phyloP scores from a whole-genome alignment of 768 basidiomycete genomes.

The Russula vinacea region DNA sequence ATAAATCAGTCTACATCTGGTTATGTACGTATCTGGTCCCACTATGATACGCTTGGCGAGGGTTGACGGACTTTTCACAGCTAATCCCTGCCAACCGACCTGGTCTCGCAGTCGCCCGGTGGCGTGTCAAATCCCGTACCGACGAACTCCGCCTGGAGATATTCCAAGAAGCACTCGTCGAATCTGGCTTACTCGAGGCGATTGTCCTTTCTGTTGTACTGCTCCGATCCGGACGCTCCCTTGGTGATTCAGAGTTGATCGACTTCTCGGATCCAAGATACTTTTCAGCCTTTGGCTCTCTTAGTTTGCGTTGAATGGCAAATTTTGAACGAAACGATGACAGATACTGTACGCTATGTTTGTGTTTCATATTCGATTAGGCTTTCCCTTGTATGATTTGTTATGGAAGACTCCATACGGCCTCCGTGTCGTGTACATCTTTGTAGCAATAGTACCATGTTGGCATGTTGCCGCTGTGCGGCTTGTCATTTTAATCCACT shows the following conservation, averaged over 20 bases:
- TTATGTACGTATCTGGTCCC: slow-evolving; percentile 7
- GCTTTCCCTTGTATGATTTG: not conserved
- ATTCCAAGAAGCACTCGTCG: slow-evolving; percentile 18
- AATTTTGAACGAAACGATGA: not conserved
- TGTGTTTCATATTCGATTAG: not conserved
- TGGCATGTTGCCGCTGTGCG: not conserved
- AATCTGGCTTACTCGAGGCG: slow-evolving; percentile 18
- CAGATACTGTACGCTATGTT: not conserved
- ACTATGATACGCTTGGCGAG: not conserved
- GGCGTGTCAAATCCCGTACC: slow-evolving; percentile 13
- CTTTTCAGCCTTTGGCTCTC: not conserved
- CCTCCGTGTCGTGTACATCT: too few relatives aligned
- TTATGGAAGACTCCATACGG: not conserved
- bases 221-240: slow-evolving; percentile 14
- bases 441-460: slow-evolving; percentile 7
- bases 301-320: not conserved
- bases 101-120: slow-evolving; percentile 21
- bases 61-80: not conserved
- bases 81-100: slow-evolving; percentile 20
- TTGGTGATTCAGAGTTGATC: slow-evolving; percentile 2
- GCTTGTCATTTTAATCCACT: not conserved
- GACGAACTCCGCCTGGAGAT: slow-evolving; percentile 17
- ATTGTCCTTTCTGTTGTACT: slow-evolving; percentile 18
- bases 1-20: slow-evolving; percentile 3
- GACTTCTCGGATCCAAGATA: not conserved